These are phyloP conservation scores for Colletotrichum musae DNA, from an alignment of 2,329 filamentous ascomycete genomes.

Conservation along the genomic window DNA sequence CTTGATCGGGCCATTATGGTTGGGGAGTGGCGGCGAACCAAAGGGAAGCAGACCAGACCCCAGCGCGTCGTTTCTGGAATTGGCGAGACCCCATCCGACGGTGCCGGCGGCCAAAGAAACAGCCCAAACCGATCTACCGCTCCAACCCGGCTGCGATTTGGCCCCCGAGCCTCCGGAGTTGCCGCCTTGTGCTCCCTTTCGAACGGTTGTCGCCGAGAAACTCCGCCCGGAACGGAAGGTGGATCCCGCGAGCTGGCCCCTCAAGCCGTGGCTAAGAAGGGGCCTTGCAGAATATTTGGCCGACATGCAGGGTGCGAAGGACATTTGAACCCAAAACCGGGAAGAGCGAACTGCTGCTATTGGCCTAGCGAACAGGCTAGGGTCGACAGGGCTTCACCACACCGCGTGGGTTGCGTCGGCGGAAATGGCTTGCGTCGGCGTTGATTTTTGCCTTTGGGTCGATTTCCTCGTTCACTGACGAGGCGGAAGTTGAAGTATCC, in stretches of 20 bases:
- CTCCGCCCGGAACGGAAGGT: conserved; percentile 37
- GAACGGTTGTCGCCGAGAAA: conserved; percentile 44
- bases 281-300: conserved; percentile 47
- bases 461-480: background rate
- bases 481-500: background rate
- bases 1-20: conserved; percentile 45
- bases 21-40: conserved; percentile 47
- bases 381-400: conserved; percentile 29
- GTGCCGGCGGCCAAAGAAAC: conserved; percentile 57
- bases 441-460: conserved; percentile 19
- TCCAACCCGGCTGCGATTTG: conserved; percentile 46
- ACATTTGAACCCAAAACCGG: conserved; percentile 11
- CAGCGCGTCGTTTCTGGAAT: conserved; percentile 43
- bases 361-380: conserved; percentile 22
- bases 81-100: conserved; percentile 58
- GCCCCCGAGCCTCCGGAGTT: conserved; percentile 10
- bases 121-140: conserved; percentile 52
- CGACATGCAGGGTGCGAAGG: conserved; percentile 48
- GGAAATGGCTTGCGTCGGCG: conserved; percentile 38
- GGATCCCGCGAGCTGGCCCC: conserved; percentile 31
- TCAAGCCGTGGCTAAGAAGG: conserved; percentile 43
- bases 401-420: conserved; percentile 30
- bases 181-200: conserved; percentile 32
- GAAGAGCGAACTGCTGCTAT: conserved; percentile 18
- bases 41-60: conserved; percentile 37